Evolutionary conservation across 805 yeast species (phyloP), one percentile per base, ranked within the genome.

Genomic region (Tetrapisispora phaffii): DNA sequence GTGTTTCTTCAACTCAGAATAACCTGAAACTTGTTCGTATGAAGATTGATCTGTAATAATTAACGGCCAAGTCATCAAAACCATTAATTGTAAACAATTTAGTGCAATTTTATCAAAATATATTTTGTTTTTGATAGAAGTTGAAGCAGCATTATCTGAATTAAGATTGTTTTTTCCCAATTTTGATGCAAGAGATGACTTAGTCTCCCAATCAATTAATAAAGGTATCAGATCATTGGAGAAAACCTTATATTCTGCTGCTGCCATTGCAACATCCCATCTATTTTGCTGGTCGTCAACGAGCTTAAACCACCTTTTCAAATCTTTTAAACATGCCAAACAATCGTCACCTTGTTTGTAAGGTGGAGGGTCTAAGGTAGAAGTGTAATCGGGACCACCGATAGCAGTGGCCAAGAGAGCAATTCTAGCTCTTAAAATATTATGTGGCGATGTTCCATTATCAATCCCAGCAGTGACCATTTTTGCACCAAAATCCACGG

Each of bases 191-290:
- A 50, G 31, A 1, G 54, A 41, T 29, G 62, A 55, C 26, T 70
- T 67, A 15, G 57, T 62, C 41, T 83, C 87, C 86, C 90, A 85
- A 56, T 78, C 80, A 21, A 82, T 71, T 37, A 93, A 60, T 21
- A 93, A 87, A 9, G 80, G 82, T 6, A 82, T 60, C 44, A 93
- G 63, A 63, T 90, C 97, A 53, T 77, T 79, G 1, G 70, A 59
- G 6, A 90, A 81, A 10, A 93, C 69, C 1, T 83, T 82, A 13
- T 84, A 78, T 44, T 85, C 90, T 5, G 87, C 84, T 50, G 94
- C 82, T 0, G 96, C 95, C 42, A 85, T 72, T 0, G 96, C 95
- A 5, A 90, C 96, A 48, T 82, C 87, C 72, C 79, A 81, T 15
- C 80, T 70, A 44, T 76, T 72, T 43, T 77, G 73, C 36, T 73